Evolutionary conservation across 2,329 filamentous ascomycete species (phyloP).

Genomic region (Fusarium hainanense): DNA sequence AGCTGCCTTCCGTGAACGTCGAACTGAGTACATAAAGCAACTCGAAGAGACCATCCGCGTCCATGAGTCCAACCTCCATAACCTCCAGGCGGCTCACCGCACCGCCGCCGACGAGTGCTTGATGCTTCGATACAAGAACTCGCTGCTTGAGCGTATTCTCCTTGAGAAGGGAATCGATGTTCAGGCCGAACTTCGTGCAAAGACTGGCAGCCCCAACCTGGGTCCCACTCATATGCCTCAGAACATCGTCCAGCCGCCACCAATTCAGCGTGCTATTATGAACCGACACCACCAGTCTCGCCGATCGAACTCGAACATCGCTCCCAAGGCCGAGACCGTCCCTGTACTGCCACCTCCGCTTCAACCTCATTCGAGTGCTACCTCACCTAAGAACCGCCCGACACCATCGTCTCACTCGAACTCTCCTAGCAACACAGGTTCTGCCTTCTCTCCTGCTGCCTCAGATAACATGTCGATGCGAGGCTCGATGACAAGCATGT

Average conservation of each 20-base stretch:
- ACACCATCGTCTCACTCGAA: conserved; percentile 82
- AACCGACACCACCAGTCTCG: conserved; percentile 82
- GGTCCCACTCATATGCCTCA: conserved; percentile 75
- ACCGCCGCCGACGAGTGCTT: conserved; percentile 95
- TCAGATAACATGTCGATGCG: conserved; percentile 62
- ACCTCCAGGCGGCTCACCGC: conserved; percentile 91
- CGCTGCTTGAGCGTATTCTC: conserved; percentile 91
- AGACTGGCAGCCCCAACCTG: conserved; percentile 87
- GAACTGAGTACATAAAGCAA: conserved; percentile 99
- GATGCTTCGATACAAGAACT: conserved; percentile 99
- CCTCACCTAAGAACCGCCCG: conserved; percentile 78
- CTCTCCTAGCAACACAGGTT: conserved; percentile 63
- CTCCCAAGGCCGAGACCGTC: conserved; percentile 76
- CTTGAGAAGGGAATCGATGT: conserved; percentile 99
- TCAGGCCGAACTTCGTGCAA: conserved; percentile 91
- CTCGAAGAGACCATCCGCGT: conserved; percentile 97
- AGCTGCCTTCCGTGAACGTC: conserved; percentile 94
- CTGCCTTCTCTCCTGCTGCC: conserved; percentile 57
- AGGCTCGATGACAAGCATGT: conserved; percentile 49
- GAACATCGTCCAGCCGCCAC: conserved; percentile 77
- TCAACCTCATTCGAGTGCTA: conserved; percentile 65
- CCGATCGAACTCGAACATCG: conserved; percentile 77
- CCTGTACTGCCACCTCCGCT: conserved; percentile 59
- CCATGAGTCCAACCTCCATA: conserved; percentile 94
- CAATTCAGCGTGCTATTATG: conserved; percentile 82